phyloP scores from a whole-genome alignment of 169 alveolate genomes.

The Babesia microti region DNA sequence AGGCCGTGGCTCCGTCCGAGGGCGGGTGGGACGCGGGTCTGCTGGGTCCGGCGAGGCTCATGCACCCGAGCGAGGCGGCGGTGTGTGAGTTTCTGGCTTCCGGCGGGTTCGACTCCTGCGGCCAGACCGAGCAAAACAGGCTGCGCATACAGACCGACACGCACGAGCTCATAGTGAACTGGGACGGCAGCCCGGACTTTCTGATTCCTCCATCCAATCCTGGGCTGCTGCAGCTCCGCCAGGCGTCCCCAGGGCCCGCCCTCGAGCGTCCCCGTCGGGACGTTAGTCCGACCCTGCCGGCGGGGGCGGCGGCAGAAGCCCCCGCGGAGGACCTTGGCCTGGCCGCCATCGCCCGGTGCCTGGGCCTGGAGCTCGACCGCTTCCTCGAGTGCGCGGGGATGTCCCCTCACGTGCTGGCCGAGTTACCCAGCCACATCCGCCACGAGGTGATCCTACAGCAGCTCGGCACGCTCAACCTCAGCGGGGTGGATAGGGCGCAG shows the following conservation, averaged over 20 bases:
- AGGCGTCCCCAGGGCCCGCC: no score
- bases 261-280: neutral
- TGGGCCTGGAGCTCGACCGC: slow-evolving; percentile 23
- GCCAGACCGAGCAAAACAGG: no score
- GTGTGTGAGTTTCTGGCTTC: no score
- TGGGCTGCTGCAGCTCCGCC: neutral
- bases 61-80: no score
- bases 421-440: slow-evolving; percentile 34
- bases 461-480: slow-evolving; percentile 16
- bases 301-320: neutral
- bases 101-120: no score
- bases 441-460: slow-evolving; percentile 41
- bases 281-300: neutral
- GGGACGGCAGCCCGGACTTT: no score
- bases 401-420: slow-evolving; percentile 39
- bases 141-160: no score
- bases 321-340: slow-evolving; percentile 11
- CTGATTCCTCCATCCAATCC: neutral
- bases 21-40: no score
- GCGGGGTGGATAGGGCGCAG: no score
- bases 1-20: no score
- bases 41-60: no score
- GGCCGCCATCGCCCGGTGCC: slow-evolving; percentile 16
- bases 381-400: slow-evolving; percentile 26
- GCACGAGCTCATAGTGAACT: no score